These are phyloP conservation scores for Carallia pectinifolia DNA, from an alignment of 345 rosid genomes.

Conservation along the genomic window DNA sequence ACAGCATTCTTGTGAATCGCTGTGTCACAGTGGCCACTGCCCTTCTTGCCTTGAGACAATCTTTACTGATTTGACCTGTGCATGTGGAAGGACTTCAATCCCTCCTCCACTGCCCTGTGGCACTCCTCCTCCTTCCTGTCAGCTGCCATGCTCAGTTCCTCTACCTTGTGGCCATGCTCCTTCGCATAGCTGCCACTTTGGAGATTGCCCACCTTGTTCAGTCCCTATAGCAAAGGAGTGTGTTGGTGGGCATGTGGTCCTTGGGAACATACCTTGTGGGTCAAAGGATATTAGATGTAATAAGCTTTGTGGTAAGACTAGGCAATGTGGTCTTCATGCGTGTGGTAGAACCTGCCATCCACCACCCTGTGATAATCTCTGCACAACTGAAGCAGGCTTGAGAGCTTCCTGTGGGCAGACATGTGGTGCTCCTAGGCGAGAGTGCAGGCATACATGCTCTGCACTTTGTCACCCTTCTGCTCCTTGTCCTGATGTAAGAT, in stretches of 20 bases:
- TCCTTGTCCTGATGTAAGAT: constrained; percentile 82
- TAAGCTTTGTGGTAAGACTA: constrained; percentile 84
- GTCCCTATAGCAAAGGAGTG: constrained; percentile 89
- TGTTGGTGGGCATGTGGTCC: constrained; percentile 89
- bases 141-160: constrained; percentile 70
- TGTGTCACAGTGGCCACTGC: constrained; percentile 96
- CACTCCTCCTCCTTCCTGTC: constrained; percentile 84
- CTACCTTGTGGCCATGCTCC: constrained; percentile 89
- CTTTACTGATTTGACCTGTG: constrained; percentile 85
- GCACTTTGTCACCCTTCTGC: constrained; percentile 81
- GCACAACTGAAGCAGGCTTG: constrained; percentile 36
- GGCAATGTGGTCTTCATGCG: constrained; percentile 95
- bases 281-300: constrained; percentile 90
- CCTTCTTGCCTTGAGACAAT: constrained; percentile 92
- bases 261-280: constrained; percentile 94
- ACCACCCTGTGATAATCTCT: constrained; percentile 59
- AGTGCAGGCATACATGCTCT: constrained; percentile 84
- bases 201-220: constrained; percentile 96
- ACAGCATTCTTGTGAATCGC: constrained; percentile 80
- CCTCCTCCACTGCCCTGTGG: constrained; percentile 98
- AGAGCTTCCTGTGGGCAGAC: constrained; percentile 85
- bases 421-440: constrained; percentile 92
- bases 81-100: constrained; percentile 84
- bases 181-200: constrained; percentile 93
- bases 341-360: constrained; percentile 85